Evolutionary conservation across 768 basidiomycete species (phyloP), one percentile per base, ranked within the genome.

Genomic region (Holtermanniella nyarrowii): DNA sequence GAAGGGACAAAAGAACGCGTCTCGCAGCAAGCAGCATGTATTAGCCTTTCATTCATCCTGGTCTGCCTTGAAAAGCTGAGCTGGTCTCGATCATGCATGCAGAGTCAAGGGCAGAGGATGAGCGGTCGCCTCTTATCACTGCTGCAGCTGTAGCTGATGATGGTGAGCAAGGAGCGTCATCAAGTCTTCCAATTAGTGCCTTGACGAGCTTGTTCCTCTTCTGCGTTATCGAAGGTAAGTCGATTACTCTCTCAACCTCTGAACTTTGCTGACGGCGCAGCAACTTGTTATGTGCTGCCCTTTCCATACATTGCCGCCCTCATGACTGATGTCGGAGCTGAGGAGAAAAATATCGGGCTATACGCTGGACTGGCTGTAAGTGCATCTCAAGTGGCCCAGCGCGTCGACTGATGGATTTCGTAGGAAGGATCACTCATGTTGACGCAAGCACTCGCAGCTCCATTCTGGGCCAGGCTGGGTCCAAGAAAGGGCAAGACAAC

Each of bases 401-500:
- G 7, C 31, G 16, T 37, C 10, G 16, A 37, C 31, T 37, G 31
- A 37, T 16, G 16, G 31, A 37, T n/a, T n/a, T n/a, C n/a, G 31
- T 16, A 37, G 31, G 65, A 67, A 46, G 65, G 65, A 14, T 42
- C 49, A 3, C 42, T 67, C 43, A 63, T 65, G 61, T 27, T 67
- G 13, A 48, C 54, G 5, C 61, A 65, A 49, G 65, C 63, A 10
- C 26, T 49, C 5, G 39, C 44, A 3, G 63, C 65, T 3, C 54
- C 61, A 1, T 45, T 50, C 12, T 67, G 65, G 65, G 63, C 61
- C 2, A 52, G 46, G 24, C 22, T 60, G 44, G 60, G 61, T 1
- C 61, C 64, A 42, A 54, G 44, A 23, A 59, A 56, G 31, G 65
- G 65, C 5, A 54, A 62, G 41, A 52, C 54, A 27, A 49, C 50